These are phyloP conservation scores for Hygrophorus russula DNA, from an alignment of 768 basidiomycete genomes.

Conservation along the genomic window DNA sequence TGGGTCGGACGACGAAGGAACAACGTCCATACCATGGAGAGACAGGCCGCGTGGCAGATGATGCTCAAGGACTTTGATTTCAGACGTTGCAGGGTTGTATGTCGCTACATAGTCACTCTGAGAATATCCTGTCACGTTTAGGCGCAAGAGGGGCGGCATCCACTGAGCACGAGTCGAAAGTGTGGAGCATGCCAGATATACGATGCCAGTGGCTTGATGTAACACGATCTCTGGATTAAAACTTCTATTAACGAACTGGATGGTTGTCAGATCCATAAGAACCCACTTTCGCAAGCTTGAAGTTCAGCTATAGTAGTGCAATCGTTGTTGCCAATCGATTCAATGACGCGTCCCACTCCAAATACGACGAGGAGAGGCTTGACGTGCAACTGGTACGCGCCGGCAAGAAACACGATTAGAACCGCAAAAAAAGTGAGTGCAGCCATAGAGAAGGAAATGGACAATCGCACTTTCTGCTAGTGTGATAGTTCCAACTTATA, in stretches of 20 bases:
- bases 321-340: constrained; percentile 32
- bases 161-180: constrained; percentile 23
- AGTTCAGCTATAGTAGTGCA: constrained; percentile 44
- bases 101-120: constrained; percentile 31
- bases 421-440: constrained; percentile 21
- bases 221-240: constrained; percentile 27
- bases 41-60: constrained; percentile 20
- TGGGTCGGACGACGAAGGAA: constrained; percentile 24
- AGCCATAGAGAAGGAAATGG: neutral
- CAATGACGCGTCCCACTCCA: constrained; percentile 35
- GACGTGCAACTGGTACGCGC: constrained; percentile 35
- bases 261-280: constrained; percentile 8
- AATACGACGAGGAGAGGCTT: constrained; percentile 23
- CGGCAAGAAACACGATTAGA: constrained; percentile 28
- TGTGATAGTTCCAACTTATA: too few relatives aligned
- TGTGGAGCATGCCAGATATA: constrained; percentile 39
- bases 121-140: constrained; percentile 20
- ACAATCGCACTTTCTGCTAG: neutral
- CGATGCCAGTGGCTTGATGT: constrained; percentile 27
- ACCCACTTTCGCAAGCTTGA: constrained; percentile 56
- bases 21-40: constrained; percentile 43
- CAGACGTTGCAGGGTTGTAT: constrained; percentile 25
- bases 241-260: neutral
- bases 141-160: constrained; percentile 22
- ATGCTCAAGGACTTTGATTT: constrained; percentile 20